A percentile compares a stretch with the other conserved stretches of the same genome.
phyloP scores from a whole-genome alignment of 2,329 filamentous ascomycete species.

The Graphiopsis chlorocephala region DNA sequence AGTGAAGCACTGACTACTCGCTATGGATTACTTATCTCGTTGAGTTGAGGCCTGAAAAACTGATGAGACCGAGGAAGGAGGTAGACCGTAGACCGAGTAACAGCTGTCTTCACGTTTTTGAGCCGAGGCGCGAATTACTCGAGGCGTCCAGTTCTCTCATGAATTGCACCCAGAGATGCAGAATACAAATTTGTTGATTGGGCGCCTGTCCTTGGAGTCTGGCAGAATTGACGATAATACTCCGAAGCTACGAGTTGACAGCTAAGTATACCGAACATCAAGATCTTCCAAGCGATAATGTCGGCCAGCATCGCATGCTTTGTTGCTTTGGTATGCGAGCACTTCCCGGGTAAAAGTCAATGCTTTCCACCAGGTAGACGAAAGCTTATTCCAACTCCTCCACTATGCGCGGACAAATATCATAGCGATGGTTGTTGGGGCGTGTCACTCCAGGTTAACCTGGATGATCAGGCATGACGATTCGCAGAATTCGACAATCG shows the following conservation, averaged over 20 bases:
- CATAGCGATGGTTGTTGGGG: neutral
- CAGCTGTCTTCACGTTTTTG: neutral
- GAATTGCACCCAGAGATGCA: neutral
- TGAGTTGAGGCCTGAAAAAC: neutral
- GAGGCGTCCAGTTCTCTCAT: neutral
- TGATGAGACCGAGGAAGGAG: neutral
- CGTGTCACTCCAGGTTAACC: neutral
- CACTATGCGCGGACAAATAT: neutral
- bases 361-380: neutral
- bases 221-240: neutral
- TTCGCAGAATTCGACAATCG: neutral
- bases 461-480: neutral
- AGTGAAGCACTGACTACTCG: neutral
- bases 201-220: neutral
- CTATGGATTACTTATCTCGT: neutral
- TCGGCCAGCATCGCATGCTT: neutral
- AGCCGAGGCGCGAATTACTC: neutral
- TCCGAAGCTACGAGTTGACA: neutral
- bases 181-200: neutral
- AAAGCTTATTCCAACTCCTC: neutral
- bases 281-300: neutral
- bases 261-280: neutral
- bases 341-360: neutral
- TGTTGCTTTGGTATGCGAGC: neutral
- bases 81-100: neutral